A percentile compares a stretch with the other conserved stretches of the same genome.
Evolutionary conservation across 306 rosid genomes (phyloP).

Genomic region (Cyclanthera cordifolia): DNA sequence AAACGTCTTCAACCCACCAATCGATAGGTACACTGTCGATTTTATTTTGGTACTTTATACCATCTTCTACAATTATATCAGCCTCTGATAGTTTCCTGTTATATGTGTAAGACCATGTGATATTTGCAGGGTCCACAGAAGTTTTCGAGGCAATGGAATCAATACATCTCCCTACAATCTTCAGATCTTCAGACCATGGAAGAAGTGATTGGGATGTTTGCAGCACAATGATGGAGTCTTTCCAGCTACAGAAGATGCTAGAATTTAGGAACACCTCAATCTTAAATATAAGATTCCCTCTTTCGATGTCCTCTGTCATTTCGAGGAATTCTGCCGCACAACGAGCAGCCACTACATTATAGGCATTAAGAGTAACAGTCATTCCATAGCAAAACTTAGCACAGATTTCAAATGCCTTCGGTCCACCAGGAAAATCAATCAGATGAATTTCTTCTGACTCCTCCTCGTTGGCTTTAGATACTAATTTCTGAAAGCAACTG

Average conservation of each 20-base stretch:
- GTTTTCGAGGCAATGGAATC: slow-evolving; percentile 93
- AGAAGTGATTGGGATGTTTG: slow-evolving; percentile 75
- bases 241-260: slow-evolving; percentile 87
- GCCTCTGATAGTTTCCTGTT: slow-evolving; percentile 61
- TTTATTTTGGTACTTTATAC: slow-evolving; percentile 34
- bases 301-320: slow-evolving; percentile 81
- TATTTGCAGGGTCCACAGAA: slow-evolving; percentile 60
- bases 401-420: slow-evolving; percentile 86
- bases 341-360: slow-evolving; percentile 93
- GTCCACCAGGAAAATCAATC: slow-evolving; percentile 79
- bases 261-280: slow-evolving; percentile 93
- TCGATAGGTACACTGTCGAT: slow-evolving; percentile 64
- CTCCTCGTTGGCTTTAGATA: slow-evolving; percentile 50
- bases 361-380: slow-evolving; percentile 85
- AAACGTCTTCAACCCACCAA: slow-evolving; percentile 99
- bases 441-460: slow-evolving; percentile 51
- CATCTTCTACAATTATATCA: slow-evolving; percentile 42
- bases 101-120: slow-evolving; percentile 84
- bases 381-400: too few species aligned
- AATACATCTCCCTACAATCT: slow-evolving; percentile 81
- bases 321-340: slow-evolving; percentile 90
- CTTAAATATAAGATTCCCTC: slow-evolving; percentile 70
- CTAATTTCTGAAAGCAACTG: slow-evolving; percentile 49
- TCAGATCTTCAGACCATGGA: slow-evolving; percentile 89
- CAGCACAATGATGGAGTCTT: slow-evolving; percentile 87